Evolutionary conservation across 352 stramenopile species (phyloP).

Genomic region (Pythium vanterpoolii): DNA sequence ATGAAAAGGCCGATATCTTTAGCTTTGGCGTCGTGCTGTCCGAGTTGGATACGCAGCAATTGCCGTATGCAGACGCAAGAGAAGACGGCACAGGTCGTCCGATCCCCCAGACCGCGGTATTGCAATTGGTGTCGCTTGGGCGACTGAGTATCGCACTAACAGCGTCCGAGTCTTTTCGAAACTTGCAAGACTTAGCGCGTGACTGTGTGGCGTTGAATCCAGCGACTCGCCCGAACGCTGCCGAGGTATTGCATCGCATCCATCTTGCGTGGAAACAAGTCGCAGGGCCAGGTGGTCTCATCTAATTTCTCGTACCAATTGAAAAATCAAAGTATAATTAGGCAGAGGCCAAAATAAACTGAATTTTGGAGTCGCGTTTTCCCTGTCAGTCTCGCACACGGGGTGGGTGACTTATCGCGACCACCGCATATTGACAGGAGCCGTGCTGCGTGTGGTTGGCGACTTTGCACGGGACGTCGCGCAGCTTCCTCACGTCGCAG

Average conservation of each 20-base stretch:
- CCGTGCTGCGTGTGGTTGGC: too few species aligned
- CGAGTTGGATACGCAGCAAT: slow-evolving; percentile 17
- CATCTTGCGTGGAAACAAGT: slow-evolving; percentile 8
- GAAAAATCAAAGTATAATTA: neutral
- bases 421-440: too few species aligned
- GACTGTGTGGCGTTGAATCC: slow-evolving; percentile 44
- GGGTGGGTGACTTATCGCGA: too few species aligned
- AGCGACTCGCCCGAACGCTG: slow-evolving; percentile 33
- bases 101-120: slow-evolving; percentile 30
- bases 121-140: slow-evolving; percentile 46
- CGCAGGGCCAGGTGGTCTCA: neutral
- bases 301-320: neutral
- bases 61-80: slow-evolving; percentile 16
- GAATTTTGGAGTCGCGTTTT: too few species aligned
- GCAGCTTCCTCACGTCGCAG: too few species aligned
- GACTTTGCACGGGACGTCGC: too few species aligned
- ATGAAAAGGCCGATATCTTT: slow-evolving; percentile 20
- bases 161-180: slow-evolving; percentile 10
- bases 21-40: slow-evolving; percentile 16
- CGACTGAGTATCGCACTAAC: slow-evolving; percentile 44
- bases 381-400: too few species aligned
- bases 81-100: slow-evolving; percentile 2
- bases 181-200: slow-evolving; percentile 30
- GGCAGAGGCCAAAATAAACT: too few species aligned
- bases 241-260: slow-evolving; percentile 34